Base-by-base conservation (phyloP, 192 early-diverging fungal genomes). In the Coemansia sp. region DNA sequence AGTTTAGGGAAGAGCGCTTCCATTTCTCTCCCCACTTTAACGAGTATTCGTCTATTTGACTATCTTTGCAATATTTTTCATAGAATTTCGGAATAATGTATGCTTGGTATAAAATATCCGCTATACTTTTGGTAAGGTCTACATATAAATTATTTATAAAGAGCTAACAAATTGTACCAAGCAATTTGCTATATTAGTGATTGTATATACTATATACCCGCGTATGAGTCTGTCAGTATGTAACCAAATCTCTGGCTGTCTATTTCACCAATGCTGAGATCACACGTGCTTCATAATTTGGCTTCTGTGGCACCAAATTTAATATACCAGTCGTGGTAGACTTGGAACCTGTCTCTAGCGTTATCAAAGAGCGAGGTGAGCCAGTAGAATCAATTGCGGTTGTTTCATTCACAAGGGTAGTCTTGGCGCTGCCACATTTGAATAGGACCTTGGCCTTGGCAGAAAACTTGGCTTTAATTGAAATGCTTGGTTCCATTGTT, bases 241-340 rank as follows among this genome's bases (percentile, higher is more conserved):
- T 26, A 26, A 4, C 51, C 12, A 8, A 54, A 32, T 18, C 13
- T 32, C 32, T 32, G 16, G 4, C 47, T 49, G 51, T 4, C 39
- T 68, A 74, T 62, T 65, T 74, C 22, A 58, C 48, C 22, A 74
- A 51, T 46, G 62, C 62, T 12, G 62, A 62, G 36, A 61, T 61
- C 1, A 63, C 66, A 18, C 66, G 62, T 15, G 72, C 66, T 57
- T 74, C 66, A 42, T 74, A 74, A 39, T 68, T 62, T 41, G 66
- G 66, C 21, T 56, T 68, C 0, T 64, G 47, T 11, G 16, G 18
- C 3, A 6, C 16, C 9, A 41, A 2, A 9, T 58, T 63, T 12
- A 36, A 37, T 39, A 6, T 42, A 7, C 12, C 36, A 43, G 60
- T 26, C 16, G 55, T 47, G 60, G 16, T 15, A 12, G 45, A 18